Evolutionary conservation across 108 stramenopile species (phyloP), one percentile per base, ranked within the genome.

Genomic region (Nannochloropsis salina): DNA sequence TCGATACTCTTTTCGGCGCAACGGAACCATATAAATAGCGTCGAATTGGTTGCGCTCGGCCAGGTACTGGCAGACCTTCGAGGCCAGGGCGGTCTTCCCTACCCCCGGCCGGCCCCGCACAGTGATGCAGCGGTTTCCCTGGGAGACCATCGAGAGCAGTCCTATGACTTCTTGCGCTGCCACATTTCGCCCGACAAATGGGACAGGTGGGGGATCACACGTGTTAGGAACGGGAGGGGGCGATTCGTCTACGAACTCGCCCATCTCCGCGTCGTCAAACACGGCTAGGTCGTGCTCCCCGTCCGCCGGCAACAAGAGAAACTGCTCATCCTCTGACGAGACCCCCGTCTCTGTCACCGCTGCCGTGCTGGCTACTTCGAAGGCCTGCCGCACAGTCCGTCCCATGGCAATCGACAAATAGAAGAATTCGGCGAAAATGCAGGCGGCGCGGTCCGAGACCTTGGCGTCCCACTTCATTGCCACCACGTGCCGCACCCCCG

Each of bases 401-500:
- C 96, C 95, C 45, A 93, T 89, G 15, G 91, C 93, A 11, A 95
- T 45, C 41, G 42, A 61, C 80, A 11, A 82, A 84, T 95, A 95
- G 90, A 95, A 95, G 44, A 92, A 92, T 31, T 94, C 90, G 8
- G 96, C 94, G 85, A 95, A 96, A 20, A 94, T 93, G 6, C 93
- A 85, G 42, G 95, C 94, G 22, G 94, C 94, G 42, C 93, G 90
- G 86, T 96, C 97, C 84, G 93, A 94, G 12, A 97, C 87, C 85
- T 93, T 92, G 42, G 92, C 94, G 61, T 95, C 94, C 83, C 94
- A 90, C 83, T 91, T 93, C 47, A 96, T 95, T 80, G 95, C 95
- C 22, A 97, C 96, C n/a, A 97, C 97, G 89, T 97, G 97, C 12
- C 94, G 94, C 40, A 96, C 95, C 15, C 96, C 96, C 15, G 97